A percentile compares a stretch with the other conserved stretches of the same genome.
Evolutionary conservation across 2,329 filamentous ascomycete species (phyloP).

Genomic region (Ophiosphaerella korrae): DNA sequence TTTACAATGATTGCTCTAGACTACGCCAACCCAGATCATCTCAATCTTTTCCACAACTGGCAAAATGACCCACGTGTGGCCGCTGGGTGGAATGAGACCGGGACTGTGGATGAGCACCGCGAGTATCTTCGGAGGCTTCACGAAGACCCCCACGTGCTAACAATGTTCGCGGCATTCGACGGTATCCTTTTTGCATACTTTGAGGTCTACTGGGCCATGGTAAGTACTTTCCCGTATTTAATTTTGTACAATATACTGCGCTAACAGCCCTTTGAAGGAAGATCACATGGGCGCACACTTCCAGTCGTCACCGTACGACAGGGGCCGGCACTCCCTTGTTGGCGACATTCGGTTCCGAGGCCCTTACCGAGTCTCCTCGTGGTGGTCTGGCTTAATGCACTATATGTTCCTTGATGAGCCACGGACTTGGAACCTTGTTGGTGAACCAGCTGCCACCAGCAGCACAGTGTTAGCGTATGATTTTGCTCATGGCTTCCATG

Average conservation of each 20-base stretch:
- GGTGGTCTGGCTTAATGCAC: constrained; percentile 64
- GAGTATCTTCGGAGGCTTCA: constrained; percentile 72
- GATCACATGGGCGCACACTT: constrained; percentile 66
- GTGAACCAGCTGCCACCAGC: constrained; percentile 75
- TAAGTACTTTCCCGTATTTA: constrained; percentile 34
- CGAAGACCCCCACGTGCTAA: constrained; percentile 72
- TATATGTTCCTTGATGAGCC: constrained; percentile 65
- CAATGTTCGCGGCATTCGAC: constrained; percentile 73
- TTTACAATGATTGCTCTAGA: constrained; percentile 80
- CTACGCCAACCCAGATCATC: constrained; percentile 66
- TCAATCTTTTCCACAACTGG: constrained; percentile 76
- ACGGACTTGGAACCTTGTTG: constrained; percentile 60
- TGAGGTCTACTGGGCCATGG: constrained; percentile 79
- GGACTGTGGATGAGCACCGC: constrained; percentile 74
- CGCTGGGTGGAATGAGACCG: constrained; percentile 79
- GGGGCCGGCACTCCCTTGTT: constrained; percentile 65
- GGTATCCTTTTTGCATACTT: constrained; percentile 76
- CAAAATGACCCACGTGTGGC: constrained; percentile 84
- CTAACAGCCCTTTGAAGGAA: constrained; percentile 50
- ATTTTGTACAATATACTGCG: background rate
- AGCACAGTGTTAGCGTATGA: constrained; percentile 75
- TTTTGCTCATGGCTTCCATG: constrained; percentile 72
- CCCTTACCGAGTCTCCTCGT: constrained; percentile 61
- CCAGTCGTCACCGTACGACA: constrained; percentile 61
- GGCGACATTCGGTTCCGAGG: constrained; percentile 62